Evolutionary conservation across 2,329 filamentous ascomycete species (phyloP).

Genomic region (Nannizziopsis arthrosporioides): DNA sequence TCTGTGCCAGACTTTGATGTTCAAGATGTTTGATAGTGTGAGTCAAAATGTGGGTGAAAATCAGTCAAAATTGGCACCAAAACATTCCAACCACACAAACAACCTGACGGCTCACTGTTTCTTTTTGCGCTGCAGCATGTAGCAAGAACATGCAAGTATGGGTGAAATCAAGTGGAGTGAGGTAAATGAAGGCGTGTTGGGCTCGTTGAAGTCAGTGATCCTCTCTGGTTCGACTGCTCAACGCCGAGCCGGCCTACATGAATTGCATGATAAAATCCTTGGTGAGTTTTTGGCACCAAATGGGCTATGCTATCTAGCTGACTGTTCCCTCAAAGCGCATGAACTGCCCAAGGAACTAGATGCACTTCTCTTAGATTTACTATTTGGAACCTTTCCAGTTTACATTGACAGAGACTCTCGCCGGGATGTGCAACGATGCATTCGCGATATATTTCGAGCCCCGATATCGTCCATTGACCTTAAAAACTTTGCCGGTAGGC

Average conservation of each 20-base stretch:
- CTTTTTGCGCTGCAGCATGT: conserved; percentile 20
- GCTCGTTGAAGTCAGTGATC: conserved; percentile 30
- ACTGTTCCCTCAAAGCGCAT: conserved; percentile 21
- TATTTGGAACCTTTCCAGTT: conserved; percentile 78
- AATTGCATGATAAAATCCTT: conserved; percentile 34
- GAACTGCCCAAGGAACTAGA: conserved; percentile 24
- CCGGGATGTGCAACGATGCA: conserved; percentile 68
- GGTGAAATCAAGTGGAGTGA: conserved; percentile 36
- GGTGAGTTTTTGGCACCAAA: conserved; percentile 21
- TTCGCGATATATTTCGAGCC: conserved; percentile 55
- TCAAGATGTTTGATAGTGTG: not conserved
- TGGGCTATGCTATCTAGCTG: not conserved
- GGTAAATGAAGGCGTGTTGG: conserved; percentile 33
- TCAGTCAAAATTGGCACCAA: not conserved
- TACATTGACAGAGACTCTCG: conserved; percentile 80
- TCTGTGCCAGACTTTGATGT: not conserved
- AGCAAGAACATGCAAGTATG: conserved; percentile 28
- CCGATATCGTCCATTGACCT: conserved; percentile 38
- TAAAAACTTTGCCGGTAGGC: conserved; percentile 51
- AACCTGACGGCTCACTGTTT: not conserved
- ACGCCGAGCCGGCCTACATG: conserved; percentile 32
- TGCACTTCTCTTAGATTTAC: conserved; percentile 50
- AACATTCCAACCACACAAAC: not conserved
- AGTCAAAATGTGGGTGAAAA: not conserved
- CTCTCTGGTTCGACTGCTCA: conserved; percentile 34